Base-by-base conservation (phyloP, 345 rosid species). In the Physaria fendleri region DNA sequence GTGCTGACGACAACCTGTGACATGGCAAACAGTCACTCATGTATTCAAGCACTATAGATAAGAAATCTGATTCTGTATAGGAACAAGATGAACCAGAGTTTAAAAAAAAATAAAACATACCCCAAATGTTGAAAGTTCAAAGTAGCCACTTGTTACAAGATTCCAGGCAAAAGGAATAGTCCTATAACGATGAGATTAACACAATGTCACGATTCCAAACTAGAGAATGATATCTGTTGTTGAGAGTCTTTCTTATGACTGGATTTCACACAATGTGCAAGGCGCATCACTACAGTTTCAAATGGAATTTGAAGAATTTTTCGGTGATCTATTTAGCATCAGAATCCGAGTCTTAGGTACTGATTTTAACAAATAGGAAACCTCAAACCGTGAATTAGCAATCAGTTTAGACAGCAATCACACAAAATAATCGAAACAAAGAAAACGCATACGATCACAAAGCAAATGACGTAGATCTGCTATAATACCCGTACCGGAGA, bases 161-260 rank as follows among this genome's bases (percentile, higher is more conserved):
- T 94, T 94, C 99, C 97, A 94, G 37, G 71, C 95, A 80, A 94
- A 90, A 53, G 99, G 99, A 66, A 94, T 90, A 11, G 99, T 94
- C 88, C 99, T 94, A 69, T 50, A 71, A 66, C 55, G 59, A 40
- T 43, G 6, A 44, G 56, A 61, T 8, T 6, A n/a, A 44, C 4
- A 12, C 50, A 48, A 37, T n/a, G 17, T 46, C 34, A 56, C 5
- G 28, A 33, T 17, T 18, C 18, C 2, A 53, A 33, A 15, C 1
- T 61, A 35, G 16, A 44, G 13, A 60, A 18, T 56, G 5, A 41
- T 6, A 40, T n/a, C 23, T 20, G 34, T 22, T 4, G 32, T 44
- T 3, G 13, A 41, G n/a, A 34, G 16, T 27, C 34, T 17, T 17
- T 22, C 27, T 10, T 2, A 49, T 18, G 1, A 13, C 23, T 55